phyloP scores from a whole-genome alignment of 768 basidiomycete genomes.

The Mycena pura region DNA sequence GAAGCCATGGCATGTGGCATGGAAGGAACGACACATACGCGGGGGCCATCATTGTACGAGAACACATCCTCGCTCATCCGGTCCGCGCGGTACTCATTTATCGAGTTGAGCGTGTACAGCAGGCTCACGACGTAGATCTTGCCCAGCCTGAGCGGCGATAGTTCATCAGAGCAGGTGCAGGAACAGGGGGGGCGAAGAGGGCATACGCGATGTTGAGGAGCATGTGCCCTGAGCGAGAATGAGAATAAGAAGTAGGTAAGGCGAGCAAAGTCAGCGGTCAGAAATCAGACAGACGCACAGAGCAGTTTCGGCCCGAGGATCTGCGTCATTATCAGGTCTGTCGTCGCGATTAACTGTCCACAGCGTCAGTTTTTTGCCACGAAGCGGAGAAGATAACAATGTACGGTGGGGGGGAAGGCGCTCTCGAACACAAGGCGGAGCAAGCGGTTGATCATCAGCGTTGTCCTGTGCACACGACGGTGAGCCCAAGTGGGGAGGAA shows the following conservation, averaged over 20 bases:
- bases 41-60: background rate
- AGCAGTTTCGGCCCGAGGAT: constrained; percentile 13
- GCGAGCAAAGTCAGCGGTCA: background rate
- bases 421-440: constrained; percentile 22
- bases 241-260: background rate
- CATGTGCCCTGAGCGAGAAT: constrained; percentile 11
- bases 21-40: background rate
- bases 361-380: background rate
- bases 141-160: constrained; percentile 7
- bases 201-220: constrained; percentile 15
- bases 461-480: background rate
- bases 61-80: constrained; percentile 10
- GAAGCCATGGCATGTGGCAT: background rate
- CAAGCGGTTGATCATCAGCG: constrained; percentile 11
- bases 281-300: background rate
- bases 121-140: constrained; percentile 17
- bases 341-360: constrained; percentile 12
- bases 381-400: background rate
- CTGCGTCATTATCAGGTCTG: constrained; percentile 20
- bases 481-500: background rate
- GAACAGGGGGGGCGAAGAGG: background rate
- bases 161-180: background rate
- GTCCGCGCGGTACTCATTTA: constrained; percentile 11
- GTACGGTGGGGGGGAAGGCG: constrained; percentile 19
- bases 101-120: constrained; percentile 15